phyloP scores from a whole-genome alignment of 352 stramenopile genomes.

The Halophytophthora polymorphica region DNA sequence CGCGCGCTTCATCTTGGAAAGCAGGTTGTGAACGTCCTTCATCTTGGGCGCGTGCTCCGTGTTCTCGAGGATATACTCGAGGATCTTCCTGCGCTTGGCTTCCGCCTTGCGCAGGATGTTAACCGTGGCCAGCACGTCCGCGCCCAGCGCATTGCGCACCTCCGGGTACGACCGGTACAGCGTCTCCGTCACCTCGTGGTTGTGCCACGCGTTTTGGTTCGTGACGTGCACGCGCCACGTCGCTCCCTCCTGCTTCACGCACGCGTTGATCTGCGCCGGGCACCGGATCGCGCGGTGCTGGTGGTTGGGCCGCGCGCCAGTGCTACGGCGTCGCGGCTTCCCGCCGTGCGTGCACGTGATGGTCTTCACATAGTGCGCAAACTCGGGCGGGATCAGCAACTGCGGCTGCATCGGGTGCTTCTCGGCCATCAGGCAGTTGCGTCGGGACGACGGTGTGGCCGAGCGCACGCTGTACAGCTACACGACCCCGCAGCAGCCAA shows the following conservation, averaged over 20 bases:
- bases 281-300: conserved; percentile 32
- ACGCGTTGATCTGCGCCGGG: conserved; percentile 37
- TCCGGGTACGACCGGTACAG: conserved; percentile 30
- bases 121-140: conserved; percentile 27
- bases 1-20: conserved; percentile 21
- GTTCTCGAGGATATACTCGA: conserved; percentile 35
- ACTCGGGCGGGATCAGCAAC: conserved; percentile 22
- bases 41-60: conserved; percentile 22
- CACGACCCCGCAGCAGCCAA: neutral
- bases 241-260: conserved; percentile 23
- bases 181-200: conserved; percentile 26
- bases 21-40: conserved; percentile 40
- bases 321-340: conserved; percentile 25
- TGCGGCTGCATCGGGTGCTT: conserved; percentile 6
- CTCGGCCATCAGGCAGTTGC: conserved; percentile 23
- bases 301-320: conserved; percentile 17
- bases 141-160: conserved; percentile 27
- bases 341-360: conserved; percentile 34
- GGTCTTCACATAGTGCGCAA: conserved; percentile 33
- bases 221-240: conserved; percentile 31
- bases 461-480: conserved; percentile 31
- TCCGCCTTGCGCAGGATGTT: conserved; percentile 27
- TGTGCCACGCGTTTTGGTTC: conserved; percentile 33
- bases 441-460: conserved; percentile 22
- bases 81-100: conserved; percentile 30